Base-by-base conservation (phyloP, 1,284 basidiomycete species). In the Cronartium ribicola region DNA sequence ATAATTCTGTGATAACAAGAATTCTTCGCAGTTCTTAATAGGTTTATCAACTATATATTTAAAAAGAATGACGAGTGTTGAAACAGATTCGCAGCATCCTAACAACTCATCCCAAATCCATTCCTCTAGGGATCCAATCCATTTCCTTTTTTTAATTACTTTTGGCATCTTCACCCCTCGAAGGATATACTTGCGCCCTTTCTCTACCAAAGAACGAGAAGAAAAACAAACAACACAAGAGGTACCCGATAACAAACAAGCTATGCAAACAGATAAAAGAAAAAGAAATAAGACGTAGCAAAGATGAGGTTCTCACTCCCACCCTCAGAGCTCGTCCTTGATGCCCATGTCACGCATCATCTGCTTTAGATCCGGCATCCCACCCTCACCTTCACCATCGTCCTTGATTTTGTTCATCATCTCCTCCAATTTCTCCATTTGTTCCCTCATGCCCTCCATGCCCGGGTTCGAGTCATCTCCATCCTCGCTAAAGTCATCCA, bases 391-490 rank as follows among this genome's bases (percentile, higher is more conserved):
- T 51, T 59, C 57, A 55, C 46, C 5, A 64, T 8, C 48, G 4
- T 10, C 5, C 48, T 29, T 29, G 44, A 63, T 46, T n/a, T 63
- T 48, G 36, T 57, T 71, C 4, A 65, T 22, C 5, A 44, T 44
- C 10, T 61, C 69, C 17, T 63, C 62, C 14, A 63, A 36, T 40
- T 71, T 71, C 61, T 63, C 55, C 43, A 71, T 63, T 46, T 71
- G 44, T 14, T 64, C 62, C 29, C 65, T 71, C 61, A 71, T 64
- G 36, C 57, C 55, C 8, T 71, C 61, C 29, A 63, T 64, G 20
- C 48, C 57, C 3, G 41, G 10, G 8, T 64, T 37, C 6, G 22
- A 48, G 36, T 37, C 44, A 17, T 70, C 67, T 29, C 67, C 59
- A 7, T 63, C 13, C 48, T 64, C 65, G 48, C 67, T 61, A 46